Evolutionary conservation across 257 asterid species (phyloP), one percentile per base, ranked within the genome.

Genomic region (Sherardia arvensis): DNA sequence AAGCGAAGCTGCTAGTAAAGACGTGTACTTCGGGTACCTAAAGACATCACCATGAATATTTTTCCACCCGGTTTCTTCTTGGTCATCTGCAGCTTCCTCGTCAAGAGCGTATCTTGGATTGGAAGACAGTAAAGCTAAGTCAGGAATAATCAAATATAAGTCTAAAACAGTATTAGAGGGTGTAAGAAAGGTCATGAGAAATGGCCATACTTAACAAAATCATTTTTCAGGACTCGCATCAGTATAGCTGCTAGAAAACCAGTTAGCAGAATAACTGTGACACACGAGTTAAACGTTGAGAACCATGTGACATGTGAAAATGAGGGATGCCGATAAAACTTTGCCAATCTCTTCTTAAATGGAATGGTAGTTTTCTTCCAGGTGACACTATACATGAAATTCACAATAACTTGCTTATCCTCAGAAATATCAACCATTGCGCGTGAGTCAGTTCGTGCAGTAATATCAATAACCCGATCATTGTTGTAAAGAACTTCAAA

Each of bases 1-100:
- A 62, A 77, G 65, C 9, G 76, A 71, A 36, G 78, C 78, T 34
- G 78, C 81, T 47, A 73, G 65, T 27, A 77, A 49, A 25, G 81
- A 77, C 30, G 66, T 73, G 74, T 69, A 59, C 34, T 73, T 77
- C 1, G 81, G 81, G 47, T 56, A 77, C 63, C 81, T 73, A 66
- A 77, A 77, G 55, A 77, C 81, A 69, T 77, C 81, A 49, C 78
- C 81, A 59, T 77, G 81, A 56, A 77, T 73, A 64, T 77, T 73
- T 17, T 77, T 77, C 81, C 81, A 77, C 55, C 81, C 81, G 40
- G 68, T 66, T 62, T 69, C 81, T 58, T 77, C 81, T 77, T 77
- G 81, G 59, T 77, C 81, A 69, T 77, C 76, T 15, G 78, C 81
- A 28, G 76, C 38, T 64, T 73, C 81, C 63, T 77, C 81, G 27